These are phyloP conservation scores for Sarcomyxa edulis DNA, from an alignment of 768 basidiomycete genomes.

Conservation along the genomic window DNA sequence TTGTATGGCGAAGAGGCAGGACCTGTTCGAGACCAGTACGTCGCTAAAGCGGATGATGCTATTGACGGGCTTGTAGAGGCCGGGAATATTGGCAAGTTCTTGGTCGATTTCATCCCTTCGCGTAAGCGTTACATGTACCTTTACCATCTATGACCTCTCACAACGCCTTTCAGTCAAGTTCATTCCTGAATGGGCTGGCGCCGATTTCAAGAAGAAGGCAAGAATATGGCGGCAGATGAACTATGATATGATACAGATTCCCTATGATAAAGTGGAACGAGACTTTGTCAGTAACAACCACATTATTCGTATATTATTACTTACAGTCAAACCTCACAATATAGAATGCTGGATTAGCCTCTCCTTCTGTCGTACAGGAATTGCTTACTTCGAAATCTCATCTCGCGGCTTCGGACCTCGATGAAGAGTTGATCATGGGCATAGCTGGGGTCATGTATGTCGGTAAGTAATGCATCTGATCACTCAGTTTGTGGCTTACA, in stretches of 20 bases:
- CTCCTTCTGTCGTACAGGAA: slow-evolving; percentile 13
- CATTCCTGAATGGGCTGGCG: slow-evolving; percentile 45
- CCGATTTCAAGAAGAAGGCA: slow-evolving; percentile 35
- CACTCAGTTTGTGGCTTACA: neutral
- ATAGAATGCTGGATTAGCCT: slow-evolving; percentile 11
- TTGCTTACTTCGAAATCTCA: slow-evolving; percentile 8
- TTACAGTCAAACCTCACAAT: neutral
- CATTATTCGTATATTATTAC: slow-evolving; percentile 3
- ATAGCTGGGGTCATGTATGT: slow-evolving; percentile 21
- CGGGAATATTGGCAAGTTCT: slow-evolving; percentile 16
- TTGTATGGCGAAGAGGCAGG: slow-evolving; percentile 17
- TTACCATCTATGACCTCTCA: slow-evolving; percentile 3
- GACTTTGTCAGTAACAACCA: slow-evolving; percentile 18
- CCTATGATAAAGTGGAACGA: slow-evolving; percentile 25
- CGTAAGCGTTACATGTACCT: slow-evolving; percentile 1
- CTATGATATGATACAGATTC: slow-evolving; percentile 29
- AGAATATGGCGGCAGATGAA: slow-evolving; percentile 26
- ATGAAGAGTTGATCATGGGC: slow-evolving; percentile 17
- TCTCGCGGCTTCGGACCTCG: slow-evolving; percentile 12
- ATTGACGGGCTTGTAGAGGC: slow-evolving; percentile 13
- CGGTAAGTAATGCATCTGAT: neutral
- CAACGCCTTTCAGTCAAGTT: slow-evolving; percentile 25
- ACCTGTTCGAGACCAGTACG: slow-evolving; percentile 17
- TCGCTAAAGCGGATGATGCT: slow-evolving; percentile 18
- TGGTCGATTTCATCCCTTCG: slow-evolving; percentile 13